A percentile compares a stretch with the other conserved stretches of the same genome.
phyloP scores from a whole-genome alignment of 2,329 filamentous ascomycete species.

The Berkeleyomyces basicola region DNA sequence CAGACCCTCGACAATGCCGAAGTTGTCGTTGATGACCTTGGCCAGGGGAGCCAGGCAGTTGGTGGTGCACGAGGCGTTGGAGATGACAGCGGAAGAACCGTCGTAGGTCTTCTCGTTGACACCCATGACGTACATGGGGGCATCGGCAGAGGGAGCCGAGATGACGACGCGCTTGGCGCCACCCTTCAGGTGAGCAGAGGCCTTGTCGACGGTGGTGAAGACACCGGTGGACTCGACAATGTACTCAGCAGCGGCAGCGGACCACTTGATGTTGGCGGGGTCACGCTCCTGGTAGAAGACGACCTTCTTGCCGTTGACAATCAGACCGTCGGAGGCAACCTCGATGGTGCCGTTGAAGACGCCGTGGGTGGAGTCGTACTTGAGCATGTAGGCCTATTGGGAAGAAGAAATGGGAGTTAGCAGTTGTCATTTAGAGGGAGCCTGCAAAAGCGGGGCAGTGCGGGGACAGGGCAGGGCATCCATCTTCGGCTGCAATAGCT shows the following conservation, averaged over 20 bases:
- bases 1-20: constrained; percentile 90
- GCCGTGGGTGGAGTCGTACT: constrained; percentile 97
- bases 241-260: constrained; percentile 60
- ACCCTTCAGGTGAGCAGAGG: constrained; percentile 80
- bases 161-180: constrained; percentile 97
- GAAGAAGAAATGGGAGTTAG: neutral
- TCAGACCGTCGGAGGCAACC: constrained; percentile 52
- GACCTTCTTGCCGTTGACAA: constrained; percentile 79
- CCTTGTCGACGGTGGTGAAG: constrained; percentile 97
- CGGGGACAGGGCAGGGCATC: neutral
- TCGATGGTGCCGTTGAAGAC: constrained; percentile 84
- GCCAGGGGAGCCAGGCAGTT: constrained; percentile 99
- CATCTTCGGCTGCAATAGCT: constrained; percentile 3
- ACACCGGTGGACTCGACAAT: constrained; percentile 51
- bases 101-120: constrained; percentile 95
- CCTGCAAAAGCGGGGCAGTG: constrained; percentile 8
- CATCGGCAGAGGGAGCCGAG: constrained; percentile 83
- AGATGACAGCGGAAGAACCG: constrained; percentile 80
- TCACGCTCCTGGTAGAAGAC: constrained; percentile 18
- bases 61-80: constrained; percentile 99
- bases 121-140: constrained; percentile 99
- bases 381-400: constrained; percentile 89
- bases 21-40: constrained; percentile 99
- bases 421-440: constrained; percentile 6
- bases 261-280: constrained; percentile 79